Evolutionary conservation across 768 basidiomycete genomes (phyloP).

Genomic region (Psilocybe sp.): DNA sequence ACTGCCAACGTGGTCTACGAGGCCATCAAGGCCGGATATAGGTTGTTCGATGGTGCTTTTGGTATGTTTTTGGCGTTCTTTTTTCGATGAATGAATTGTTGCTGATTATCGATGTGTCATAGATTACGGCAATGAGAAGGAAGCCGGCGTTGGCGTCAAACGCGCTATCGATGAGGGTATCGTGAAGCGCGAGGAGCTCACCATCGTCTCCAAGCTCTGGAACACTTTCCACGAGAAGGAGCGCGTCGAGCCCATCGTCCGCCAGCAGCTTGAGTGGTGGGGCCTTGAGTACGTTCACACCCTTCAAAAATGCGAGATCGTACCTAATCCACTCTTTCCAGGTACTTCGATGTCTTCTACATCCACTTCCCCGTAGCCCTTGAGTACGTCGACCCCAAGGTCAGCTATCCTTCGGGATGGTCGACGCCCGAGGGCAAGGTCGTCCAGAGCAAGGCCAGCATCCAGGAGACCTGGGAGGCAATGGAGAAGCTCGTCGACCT

Average conservation of each 20-base stretch:
- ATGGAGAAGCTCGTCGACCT: conserved; percentile 79
- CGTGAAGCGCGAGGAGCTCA: conserved; percentile 18
- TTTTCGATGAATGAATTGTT: background rate
- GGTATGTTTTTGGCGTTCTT: conserved; percentile 25
- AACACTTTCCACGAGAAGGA: conserved; percentile 85
- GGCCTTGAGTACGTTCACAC: conserved; percentile 53
- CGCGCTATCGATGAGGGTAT: conserved; percentile 28
- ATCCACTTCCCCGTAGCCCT: conserved; percentile 87
- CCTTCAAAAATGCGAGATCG: background rate
- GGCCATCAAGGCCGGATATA: conserved; percentile 83
- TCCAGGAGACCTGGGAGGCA: conserved; percentile 81
- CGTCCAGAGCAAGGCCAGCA: conserved; percentile 61
- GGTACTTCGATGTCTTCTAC: conserved; percentile 76
- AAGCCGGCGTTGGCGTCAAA: conserved; percentile 75
- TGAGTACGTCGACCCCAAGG: conserved; percentile 72
- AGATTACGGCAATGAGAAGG: conserved; percentile 89
- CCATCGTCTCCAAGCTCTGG: conserved; percentile 91
- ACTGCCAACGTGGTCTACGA: conserved; percentile 74
- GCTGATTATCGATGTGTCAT: conserved; percentile 7
- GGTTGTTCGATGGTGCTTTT: conserved; percentile 78
- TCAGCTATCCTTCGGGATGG: conserved; percentile 85
- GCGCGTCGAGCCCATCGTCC: conserved; percentile 46
- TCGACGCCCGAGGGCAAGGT: conserved; percentile 69
- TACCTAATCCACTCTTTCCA: background rate
- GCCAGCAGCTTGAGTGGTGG: conserved; percentile 71